phyloP scores from a whole-genome alignment of 164 flowering plant genomes.

The Vitis riparia region DNA sequence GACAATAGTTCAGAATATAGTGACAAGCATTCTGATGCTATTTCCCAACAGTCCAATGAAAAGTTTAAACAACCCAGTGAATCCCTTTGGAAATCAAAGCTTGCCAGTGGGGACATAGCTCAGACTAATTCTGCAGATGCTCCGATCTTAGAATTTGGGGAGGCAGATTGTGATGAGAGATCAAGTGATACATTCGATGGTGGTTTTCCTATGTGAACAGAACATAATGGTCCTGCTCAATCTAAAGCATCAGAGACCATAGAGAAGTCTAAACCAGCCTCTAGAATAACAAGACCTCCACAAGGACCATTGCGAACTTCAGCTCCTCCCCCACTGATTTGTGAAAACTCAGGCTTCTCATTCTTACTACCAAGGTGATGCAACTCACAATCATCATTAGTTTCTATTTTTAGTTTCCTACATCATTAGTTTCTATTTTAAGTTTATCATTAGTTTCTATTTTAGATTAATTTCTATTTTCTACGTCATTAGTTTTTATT shows the following conservation, averaged over 20 bases:
- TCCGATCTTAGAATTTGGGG: slow-evolving; percentile 46
- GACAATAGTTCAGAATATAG: slow-evolving; percentile 43
- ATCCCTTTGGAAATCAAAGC: slow-evolving; percentile 29
- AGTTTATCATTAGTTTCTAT: no score
- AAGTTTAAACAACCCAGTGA: slow-evolving; percentile 42
- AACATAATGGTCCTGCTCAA: slow-evolving; percentile 53
- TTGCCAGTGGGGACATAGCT: slow-evolving; percentile 27
- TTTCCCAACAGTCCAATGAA: slow-evolving; percentile 42
- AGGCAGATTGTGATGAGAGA: slow-evolving; percentile 51
- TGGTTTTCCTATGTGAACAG: slow-evolving; percentile 61
- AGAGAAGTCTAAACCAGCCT: slow-evolving; percentile 34
- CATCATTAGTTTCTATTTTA: no score
- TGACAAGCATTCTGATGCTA: slow-evolving; percentile 42
- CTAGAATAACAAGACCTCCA: slow-evolving; percentile 6
- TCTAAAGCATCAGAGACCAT: slow-evolving; percentile 23
- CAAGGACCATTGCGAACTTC: not conserved
- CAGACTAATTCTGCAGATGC: slow-evolving; percentile 34
- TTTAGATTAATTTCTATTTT: no score
- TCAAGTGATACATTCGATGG: slow-evolving; percentile 66
- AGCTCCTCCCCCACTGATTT: not conserved
- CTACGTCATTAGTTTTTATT: no score
- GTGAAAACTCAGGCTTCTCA: no score
- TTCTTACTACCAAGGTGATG: no score
- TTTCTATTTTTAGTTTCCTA: no score
- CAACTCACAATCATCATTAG: no score